Percentiles rank a stretch among this genome's conserved stretches.
Conservation (phyloP, 208 protist genomes). For the Leptomonas pyrrhocoris region DNA sequence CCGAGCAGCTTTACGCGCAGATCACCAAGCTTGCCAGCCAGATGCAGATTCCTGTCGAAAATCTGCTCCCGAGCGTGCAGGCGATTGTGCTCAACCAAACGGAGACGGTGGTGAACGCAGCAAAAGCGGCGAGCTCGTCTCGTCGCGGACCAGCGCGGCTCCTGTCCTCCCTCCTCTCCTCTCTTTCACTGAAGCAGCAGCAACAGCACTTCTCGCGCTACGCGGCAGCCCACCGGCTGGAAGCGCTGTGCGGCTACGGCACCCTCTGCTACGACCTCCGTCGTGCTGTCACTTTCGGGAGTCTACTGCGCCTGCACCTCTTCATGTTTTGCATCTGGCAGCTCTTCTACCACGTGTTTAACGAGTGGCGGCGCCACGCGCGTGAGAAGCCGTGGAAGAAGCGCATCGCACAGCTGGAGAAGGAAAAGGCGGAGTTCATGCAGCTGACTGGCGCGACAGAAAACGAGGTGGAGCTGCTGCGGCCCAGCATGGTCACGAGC, state of each 20-base stretch:
- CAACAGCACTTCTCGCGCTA: constrained; percentile 32
- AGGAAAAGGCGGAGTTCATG: constrained; percentile 43
- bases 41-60: constrained; percentile 26
- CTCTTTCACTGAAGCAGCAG: constrained; percentile 24
- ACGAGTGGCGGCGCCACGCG: constrained; percentile 41
- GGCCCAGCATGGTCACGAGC: constrained; percentile 28
- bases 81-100: constrained; percentile 20
- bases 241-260: constrained; percentile 47
- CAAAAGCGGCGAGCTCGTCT: constrained; percentile 1
- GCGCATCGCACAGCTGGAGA: constrained; percentile 26
- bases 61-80: constrained; percentile 30
- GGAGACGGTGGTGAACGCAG: constrained; percentile 9
- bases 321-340: constrained; percentile 74
- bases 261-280: constrained; percentile 62
- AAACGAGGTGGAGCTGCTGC: constrained; percentile 42
- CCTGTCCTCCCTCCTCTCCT: constrained; percentile 16
- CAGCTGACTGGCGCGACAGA: constrained; percentile 39
- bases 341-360: constrained; percentile 63
- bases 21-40: constrained; percentile 24
- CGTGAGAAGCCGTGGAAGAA: constrained; percentile 32
- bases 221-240: constrained; percentile 32
- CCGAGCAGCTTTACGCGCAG: constrained; percentile 36
- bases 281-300: constrained; percentile 45
- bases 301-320: constrained; percentile 57
- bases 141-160: constrained; percentile 17